Base-by-base conservation (phyloP, 768 basidiomycete genomes). In the Kwoniella sp. region DNA sequence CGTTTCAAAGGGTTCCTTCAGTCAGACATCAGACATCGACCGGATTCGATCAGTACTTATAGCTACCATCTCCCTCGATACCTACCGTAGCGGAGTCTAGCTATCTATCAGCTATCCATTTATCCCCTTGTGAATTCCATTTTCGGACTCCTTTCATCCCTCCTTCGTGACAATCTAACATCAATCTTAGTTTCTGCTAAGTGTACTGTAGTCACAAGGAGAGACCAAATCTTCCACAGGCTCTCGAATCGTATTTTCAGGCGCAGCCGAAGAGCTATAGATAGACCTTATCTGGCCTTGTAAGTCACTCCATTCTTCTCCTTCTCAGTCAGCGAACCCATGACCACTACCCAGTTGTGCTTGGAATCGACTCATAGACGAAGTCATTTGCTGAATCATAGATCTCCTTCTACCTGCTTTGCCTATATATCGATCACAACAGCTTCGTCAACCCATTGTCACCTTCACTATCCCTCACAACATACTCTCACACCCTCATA, bases 121-220 rank as follows among this genome's bases (percentile, higher is more conserved):
- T 15, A 44, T 44, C 17, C 40, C 8, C 40, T 44, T 13, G 33
- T 6, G 33, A 6, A 6, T 10, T 44, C 40, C 40, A 15, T 15
- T 44, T 44, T 44, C 40, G 40, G 40, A 44, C 40, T 44, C 40
- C 40, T 44, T 44, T 44, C 40, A 44, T 44, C 17, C 17, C 40
- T 44, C 40, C 40, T 44, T 4, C 8, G 17, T 9, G 10, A 9
- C 40, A 19, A 44, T 44, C 40, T 44, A 6, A 33, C 33, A 6
- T 33, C 40, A 44, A 44, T 44, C 40, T 19, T 19, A 33, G 33
- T 13, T 33, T 13, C 33, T 33, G 33, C 33, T 33, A 33, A 33
- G 33, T n/a, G n/a, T n/a, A n/a, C n/a, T n/a, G n/a, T n/a, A n/a
- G n/a, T n/a, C n/a, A n/a, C n/a, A n/a, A n/a, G n/a, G n/a, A n/a